Base-by-base conservation (phyloP, 2,329 filamentous ascomycete genomes). In the Colletotrichum eleusines region DNA sequence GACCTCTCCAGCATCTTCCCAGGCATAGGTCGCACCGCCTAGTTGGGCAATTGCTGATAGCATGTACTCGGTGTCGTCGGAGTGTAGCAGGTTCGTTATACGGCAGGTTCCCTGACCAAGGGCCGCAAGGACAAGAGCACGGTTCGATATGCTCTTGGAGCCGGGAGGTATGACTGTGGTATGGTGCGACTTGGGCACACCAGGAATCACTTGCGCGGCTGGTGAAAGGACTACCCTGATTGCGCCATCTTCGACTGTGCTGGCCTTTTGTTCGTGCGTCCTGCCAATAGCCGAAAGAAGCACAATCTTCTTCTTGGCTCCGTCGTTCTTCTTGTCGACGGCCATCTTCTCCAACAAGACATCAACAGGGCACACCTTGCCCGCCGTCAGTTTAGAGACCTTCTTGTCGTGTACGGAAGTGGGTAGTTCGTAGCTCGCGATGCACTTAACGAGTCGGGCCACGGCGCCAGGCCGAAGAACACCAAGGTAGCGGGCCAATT, bases 281-380 rank as follows among this genome's bases (percentile, higher is more conserved):
- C 91, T 90, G 68, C 96, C 96, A 78, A 99, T 97, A 16, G 92
- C 92, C 0, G 94, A 95, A 14, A 99, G 86, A 9, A 99, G 88
- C 8, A 98, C 95, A 73, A 99, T 92, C 83, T 97, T 98, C 86
- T 99, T 99, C 81, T 95, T 94, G 70, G 89, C 89, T 2, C 96
- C 96, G 54, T 97, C 93, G 74, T 99, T 99, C 86, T 99, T 99
- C 88, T 99, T 99, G 83, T 99, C 96, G 11, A 99, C 92, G 0
- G 92, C 94, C 96, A 99, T 99, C 79, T 97, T 97, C 74, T 92
- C 88, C 67, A 99, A 87, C 62, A 99, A 82, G 44, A 92, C 88
- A 75, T 98, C 93, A 2, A 98, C 93, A 0, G 93, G 91, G 79
- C 96, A 99, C 74, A 89, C 87, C 82, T 97, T 98, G 63, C 92